These are phyloP conservation scores for Penicillium salamii DNA, from an alignment of 495 filamentous ascomycete genomes.

Conservation along the genomic window DNA sequence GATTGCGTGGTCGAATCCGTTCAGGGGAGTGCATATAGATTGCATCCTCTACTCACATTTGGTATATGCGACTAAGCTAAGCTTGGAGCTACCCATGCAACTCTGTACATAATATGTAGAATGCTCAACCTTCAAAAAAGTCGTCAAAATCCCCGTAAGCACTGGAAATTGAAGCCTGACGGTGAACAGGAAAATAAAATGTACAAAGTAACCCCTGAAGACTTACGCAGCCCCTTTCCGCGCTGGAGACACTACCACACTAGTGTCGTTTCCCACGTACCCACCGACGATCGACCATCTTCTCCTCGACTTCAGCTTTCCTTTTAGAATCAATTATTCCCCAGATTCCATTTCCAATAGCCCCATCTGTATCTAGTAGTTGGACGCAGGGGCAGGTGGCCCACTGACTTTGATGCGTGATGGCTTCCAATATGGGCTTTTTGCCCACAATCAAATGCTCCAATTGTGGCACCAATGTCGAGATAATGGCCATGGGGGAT, in stretches of 20 bases:
- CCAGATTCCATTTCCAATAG: neutral
- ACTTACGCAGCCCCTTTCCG: constrained; percentile 24
- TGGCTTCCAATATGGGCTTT: constrained; percentile 49
- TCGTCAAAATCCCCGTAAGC: too few relatives aligned
- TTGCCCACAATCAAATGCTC: constrained; percentile 97
- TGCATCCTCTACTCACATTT: neutral
- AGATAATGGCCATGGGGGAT: constrained; percentile 89
- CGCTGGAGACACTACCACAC: constrained; percentile 21
- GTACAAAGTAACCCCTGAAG: constrained; percentile 12
- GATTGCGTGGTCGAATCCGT: neutral
- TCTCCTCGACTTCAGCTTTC: neutral
- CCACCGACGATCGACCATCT: neutral
- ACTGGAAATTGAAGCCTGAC: too few relatives aligned
- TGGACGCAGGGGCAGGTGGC: constrained; percentile 12
- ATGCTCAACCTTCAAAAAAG: neutral
- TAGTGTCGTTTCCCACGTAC: constrained; percentile 9
- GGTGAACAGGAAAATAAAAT: neutral
- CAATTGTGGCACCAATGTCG: constrained; percentile 76
- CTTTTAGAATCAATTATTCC: neutral
- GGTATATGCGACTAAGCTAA: neutral
- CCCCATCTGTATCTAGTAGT: constrained; percentile 1
- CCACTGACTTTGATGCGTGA: constrained; percentile 17
- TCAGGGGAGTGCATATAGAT: neutral
- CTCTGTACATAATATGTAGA: neutral
- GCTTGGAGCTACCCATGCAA: neutral